Base-by-base conservation (phyloP, 2,329 filamentous ascomycete genomes). In the Scolecobasidium constrictum region DNA sequence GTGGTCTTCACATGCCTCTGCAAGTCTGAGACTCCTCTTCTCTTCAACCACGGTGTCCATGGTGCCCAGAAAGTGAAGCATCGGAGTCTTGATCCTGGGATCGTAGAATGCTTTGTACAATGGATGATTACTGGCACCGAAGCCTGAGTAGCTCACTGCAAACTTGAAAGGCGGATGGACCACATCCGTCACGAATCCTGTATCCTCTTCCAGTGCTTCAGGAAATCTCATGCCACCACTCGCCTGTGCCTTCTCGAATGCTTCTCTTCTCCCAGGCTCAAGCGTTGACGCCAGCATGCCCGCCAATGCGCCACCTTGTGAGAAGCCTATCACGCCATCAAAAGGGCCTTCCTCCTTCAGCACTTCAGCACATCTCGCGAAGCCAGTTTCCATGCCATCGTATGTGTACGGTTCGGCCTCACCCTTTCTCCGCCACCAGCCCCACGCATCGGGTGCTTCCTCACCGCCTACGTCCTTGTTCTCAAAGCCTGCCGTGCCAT, bases 41-140 rank as follows among this genome's bases (percentile, higher is more conserved):
- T 95, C 88, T 22, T 87, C 84, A 1, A 96, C 88, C 1, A 95
- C 85, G 3, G 82, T 86, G 65, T 95, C 90, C 51, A 94, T 66
- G 42, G 78, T 81, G 1, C 90, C 90, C 19, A 94, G 60, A 51
- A 87, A 82, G 64, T 94, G 86, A 62, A 94, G 59, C 48, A 83
- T 77, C 0, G 86, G 84, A 46, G 88, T 94, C 48, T 57, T 60
- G 46, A 95, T 81, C 57, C 73, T 71, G 13, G 85, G 86, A 51
- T 85, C 75, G 56, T 86, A 93, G 47, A 85, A 79, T 41, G 75
- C 84, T 31, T 60, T 59, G 56, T 93, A 79, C 34, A 73, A 62
- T 13, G 68, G 61, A 28, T 77, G 73, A 2, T 74, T 60, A n/a
- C 49, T 67, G 1, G 83, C 77, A 26, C 68, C 74, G 57, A 94